A percentile compares a stretch with the other conserved stretches of the same genome.
phyloP scores from a whole-genome alignment of 2,329 filamentous ascomycete species.

The Rhexocercosporidium sp. region DNA sequence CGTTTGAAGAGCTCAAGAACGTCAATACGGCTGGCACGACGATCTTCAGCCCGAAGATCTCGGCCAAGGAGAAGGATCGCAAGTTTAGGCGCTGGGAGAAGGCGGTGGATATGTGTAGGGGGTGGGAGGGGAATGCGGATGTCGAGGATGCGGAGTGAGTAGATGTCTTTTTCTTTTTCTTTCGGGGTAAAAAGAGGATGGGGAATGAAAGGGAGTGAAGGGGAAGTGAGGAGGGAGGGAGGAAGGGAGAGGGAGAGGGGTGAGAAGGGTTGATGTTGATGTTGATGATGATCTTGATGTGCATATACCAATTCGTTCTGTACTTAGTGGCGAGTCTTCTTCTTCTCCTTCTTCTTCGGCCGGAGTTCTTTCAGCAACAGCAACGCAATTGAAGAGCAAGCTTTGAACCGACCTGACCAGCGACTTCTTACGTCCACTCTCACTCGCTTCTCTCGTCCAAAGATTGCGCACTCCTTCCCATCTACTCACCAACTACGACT shows the following conservation, averaged over 20 bases:
- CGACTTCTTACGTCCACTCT: neutral
- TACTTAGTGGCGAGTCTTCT: neutral
- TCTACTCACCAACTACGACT: neutral
- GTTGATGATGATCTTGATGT: neutral
- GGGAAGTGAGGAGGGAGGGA: neutral
- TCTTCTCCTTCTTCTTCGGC: neutral
- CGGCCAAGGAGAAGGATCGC: conserved; percentile 58
- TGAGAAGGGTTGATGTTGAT: neutral
- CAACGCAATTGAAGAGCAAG: neutral
- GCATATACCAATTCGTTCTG: conserved; percentile 11
- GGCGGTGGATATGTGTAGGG: conserved; percentile 79
- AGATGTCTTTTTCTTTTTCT: neutral
- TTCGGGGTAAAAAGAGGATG: neutral
- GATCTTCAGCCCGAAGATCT: conserved; percentile 70
- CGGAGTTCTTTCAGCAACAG: neutral
- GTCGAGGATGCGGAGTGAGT: neutral
- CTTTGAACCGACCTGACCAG: neutral
- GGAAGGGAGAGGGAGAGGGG: neutral
- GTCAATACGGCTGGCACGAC: conserved; percentile 74
- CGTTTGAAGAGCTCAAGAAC: conserved; percentile 72
- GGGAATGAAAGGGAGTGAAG: neutral
- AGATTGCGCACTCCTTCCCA: neutral
- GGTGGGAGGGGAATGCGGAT: conserved; percentile 55
- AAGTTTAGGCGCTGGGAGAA: conserved; percentile 76
- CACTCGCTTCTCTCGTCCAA: neutral